phyloP scores from a whole-genome alignment of 1,284 basidiomycete species.

The Pascua guehoae region DNA sequence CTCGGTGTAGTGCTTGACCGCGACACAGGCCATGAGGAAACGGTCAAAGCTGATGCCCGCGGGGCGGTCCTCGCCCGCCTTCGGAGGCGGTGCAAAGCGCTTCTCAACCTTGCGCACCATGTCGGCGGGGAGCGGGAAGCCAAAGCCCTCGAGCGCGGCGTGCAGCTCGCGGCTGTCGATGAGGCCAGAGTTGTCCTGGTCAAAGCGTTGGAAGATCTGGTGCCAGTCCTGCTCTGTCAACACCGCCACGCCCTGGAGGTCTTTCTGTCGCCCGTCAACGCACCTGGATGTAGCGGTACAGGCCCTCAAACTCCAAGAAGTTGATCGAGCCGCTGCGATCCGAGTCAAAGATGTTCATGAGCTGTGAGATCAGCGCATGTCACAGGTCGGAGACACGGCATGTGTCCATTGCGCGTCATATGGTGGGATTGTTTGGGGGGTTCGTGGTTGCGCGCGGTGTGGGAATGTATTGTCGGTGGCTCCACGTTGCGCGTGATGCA shows the following conservation, averaged over 20 bases:
- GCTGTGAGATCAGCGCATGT: slow-evolving; percentile 2
- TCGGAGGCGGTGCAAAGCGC: slow-evolving; percentile 45
- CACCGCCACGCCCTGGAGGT: not conserved
- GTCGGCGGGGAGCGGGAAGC: slow-evolving; percentile 45
- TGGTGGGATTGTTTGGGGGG: not conserved
- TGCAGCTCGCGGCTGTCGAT: slow-evolving; percentile 49
- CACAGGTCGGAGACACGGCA: not conserved
- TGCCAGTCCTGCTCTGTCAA: slow-evolving; percentile 46
- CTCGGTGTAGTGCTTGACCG: slow-evolving; percentile 51
- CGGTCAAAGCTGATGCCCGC: slow-evolving; percentile 48
- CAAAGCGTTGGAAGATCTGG: slow-evolving; percentile 49
- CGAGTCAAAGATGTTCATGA: slow-evolving; percentile 48
- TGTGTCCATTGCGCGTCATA: not conserved
- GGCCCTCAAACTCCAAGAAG: slow-evolving; percentile 49
- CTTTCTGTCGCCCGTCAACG: slow-evolving; percentile 4
- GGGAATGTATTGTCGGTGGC: not conserved
- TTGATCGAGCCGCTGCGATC: slow-evolving; percentile 48
- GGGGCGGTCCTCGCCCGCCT: slow-evolving; percentile 20
- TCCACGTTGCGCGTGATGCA: too few species aligned
- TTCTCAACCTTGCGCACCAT: slow-evolving; percentile 48
- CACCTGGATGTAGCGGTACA: slow-evolving; percentile 49
- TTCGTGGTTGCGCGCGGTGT: too few species aligned
- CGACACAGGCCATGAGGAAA: slow-evolving; percentile 51
- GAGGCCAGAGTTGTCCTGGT: slow-evolving; percentile 45
- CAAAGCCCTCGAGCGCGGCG: slow-evolving; percentile 47